Conservation (phyloP, 192 early-diverging fungal species). For the Haplosporangium gracile region DNA sequence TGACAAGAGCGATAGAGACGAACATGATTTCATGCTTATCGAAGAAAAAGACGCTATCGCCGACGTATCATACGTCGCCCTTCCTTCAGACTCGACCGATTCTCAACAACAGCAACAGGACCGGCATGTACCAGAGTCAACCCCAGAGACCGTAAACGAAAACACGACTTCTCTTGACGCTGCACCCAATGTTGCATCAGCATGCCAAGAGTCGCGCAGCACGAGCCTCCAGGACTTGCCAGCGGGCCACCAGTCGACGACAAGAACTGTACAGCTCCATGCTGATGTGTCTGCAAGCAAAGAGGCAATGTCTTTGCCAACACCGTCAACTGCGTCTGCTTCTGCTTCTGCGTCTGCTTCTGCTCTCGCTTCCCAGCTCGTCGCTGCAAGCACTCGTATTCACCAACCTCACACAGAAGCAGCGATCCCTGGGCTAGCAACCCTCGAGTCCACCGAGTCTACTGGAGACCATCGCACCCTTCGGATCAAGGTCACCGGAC, state of each 20-base stretch:
- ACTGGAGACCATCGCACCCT: background rate
- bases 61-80: background rate
- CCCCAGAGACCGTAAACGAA: background rate
- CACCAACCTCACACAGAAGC: background rate
- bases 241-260: background rate
- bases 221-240: background rate
- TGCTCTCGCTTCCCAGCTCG: background rate
- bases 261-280: background rate
- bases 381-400: background rate
- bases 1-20: background rate
- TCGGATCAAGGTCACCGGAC: background rate
- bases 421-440: background rate
- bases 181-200: background rate
- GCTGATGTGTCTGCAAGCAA: background rate
- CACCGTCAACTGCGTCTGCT: background rate
- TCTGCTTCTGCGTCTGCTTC: background rate
- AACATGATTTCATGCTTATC: constrained; percentile 6
- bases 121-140: background rate
- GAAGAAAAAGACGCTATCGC: background rate
- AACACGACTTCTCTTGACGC: background rate
- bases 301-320: background rate
- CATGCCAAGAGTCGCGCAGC: background rate
- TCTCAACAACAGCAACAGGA: background rate
- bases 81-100: background rate
- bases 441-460: background rate